Percentiles rank a stretch among this genome's conserved stretches.
Evolutionary conservation across 2,329 filamentous ascomycete genomes (phyloP).

Genomic region (Alternaria novae-zelandiae): DNA sequence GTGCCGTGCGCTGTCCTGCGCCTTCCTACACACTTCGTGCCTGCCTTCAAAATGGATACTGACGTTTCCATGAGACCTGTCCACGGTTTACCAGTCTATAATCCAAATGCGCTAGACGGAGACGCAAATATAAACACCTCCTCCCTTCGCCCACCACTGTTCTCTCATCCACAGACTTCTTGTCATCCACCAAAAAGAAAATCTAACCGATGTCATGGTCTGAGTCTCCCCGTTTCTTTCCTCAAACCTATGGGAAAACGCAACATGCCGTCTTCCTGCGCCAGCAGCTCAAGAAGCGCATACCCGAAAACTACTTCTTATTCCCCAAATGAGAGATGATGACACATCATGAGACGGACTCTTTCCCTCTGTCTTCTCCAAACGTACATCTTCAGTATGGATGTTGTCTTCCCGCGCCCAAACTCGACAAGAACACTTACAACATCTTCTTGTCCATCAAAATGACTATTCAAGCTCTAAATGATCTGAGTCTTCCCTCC

Average conservation of each 20-base stretch:
- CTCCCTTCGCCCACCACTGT: fast-evolving
- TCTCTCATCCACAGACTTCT: neutral
- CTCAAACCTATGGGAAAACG: too few relatives aligned
- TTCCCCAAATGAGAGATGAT: too few relatives aligned
- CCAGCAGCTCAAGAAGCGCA: neutral
- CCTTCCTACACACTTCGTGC: neutral
- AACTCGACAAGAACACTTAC: neutral
- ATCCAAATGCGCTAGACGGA: neutral
- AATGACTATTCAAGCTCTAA: too few relatives aligned
- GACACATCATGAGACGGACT: neutral
- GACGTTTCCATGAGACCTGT: neutral
- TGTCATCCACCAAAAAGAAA: neutral
- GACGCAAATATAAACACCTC: neutral
- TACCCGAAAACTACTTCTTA: neutral
- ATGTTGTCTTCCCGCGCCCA: neutral
- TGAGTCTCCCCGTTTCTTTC: neutral
- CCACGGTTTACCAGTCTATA: fast-evolving
- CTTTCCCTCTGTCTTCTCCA: neutral
- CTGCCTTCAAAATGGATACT: neutral
- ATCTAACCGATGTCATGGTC: neutral
- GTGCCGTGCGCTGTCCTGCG: neutral
- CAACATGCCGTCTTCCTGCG: neutral
- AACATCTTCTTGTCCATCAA: neutral
- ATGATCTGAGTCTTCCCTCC: neutral
- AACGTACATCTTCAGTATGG: neutral